Conservation (phyloP, 2,329 filamentous ascomycete species). For the Diaporthe velutina region DNA sequence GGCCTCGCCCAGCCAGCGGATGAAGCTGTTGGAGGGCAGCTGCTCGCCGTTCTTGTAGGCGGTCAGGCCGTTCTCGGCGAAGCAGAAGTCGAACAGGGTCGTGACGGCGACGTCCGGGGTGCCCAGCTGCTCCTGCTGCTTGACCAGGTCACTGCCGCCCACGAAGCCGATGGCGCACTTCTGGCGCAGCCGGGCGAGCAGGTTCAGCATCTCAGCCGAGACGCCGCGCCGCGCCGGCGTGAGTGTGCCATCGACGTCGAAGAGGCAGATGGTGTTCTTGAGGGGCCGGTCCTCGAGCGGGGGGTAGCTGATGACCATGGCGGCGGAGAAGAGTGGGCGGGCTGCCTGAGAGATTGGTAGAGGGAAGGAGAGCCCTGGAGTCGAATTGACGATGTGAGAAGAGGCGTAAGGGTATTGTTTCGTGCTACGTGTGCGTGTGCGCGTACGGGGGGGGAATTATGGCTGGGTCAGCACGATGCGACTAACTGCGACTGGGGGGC, state of each 20-base stretch:
- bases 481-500: neutral
- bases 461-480: neutral
- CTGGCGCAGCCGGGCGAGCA: constrained; percentile 84
- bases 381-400: neutral
- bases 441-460: neutral
- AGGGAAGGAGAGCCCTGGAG: neutral
- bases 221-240: constrained; percentile 83
- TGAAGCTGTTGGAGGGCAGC: constrained; percentile 87
- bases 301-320: constrained; percentile 70
- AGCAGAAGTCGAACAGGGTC: constrained; percentile 95
- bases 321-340: neutral
- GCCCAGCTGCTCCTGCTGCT: constrained; percentile 97
- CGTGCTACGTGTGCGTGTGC: constrained; percentile 1
- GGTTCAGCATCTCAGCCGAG: constrained; percentile 83
- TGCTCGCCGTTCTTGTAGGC: constrained; percentile 86
- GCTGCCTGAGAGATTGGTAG: neutral
- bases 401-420: neutral
- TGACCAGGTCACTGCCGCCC: constrained; percentile 89
- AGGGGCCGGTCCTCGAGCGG: constrained; percentile 86
- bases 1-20: constrained; percentile 88
- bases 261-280: constrained; percentile 94
- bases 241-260: constrained; percentile 96
- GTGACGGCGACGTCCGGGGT: constrained; percentile 76
- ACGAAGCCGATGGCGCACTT: constrained; percentile 93
- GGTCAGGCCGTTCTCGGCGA: constrained; percentile 95